Evolutionary conservation across 2,329 filamentous ascomycete species (phyloP).

Genomic region (Sporothrix brunneoviolacea): DNA sequence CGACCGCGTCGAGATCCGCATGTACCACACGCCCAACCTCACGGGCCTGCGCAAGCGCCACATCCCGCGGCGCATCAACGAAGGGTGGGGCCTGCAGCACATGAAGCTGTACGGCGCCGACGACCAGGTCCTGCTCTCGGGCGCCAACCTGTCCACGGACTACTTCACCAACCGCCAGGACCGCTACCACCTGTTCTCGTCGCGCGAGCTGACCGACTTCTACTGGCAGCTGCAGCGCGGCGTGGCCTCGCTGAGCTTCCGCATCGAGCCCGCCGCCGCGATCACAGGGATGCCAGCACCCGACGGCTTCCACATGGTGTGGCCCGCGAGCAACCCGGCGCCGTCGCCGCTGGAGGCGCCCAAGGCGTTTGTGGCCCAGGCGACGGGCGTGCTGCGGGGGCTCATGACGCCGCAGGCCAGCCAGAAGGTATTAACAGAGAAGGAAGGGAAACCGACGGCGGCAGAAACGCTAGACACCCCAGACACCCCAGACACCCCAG

Average conservation of each 20-base stretch:
- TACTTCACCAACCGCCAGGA: slow-evolving; percentile 97
- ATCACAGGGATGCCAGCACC: rapidly evolving
- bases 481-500: too few species aligned
- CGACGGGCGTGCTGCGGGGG: slow-evolving; percentile 59
- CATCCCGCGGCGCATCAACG: slow-evolving; percentile 86
- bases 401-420: slow-evolving; percentile 56
- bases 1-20: slow-evolving; percentile 81
- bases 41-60: slow-evolving; percentile 78
- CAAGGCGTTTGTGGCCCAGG: slow-evolving; percentile 59
- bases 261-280: slow-evolving; percentile 67
- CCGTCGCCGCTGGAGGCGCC: slow-evolving; percentile 69
- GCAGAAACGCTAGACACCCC: too few species aligned
- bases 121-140: slow-evolving; percentile 90
- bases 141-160: slow-evolving; percentile 84
- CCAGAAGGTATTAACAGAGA: too few species aligned
- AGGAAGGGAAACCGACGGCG: neutral
- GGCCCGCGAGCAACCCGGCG: slow-evolving; percentile 68
- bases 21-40: slow-evolving; percentile 97
- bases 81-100: slow-evolving; percentile 96
- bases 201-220: slow-evolving; percentile 71
- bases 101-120: slow-evolving; percentile 98
- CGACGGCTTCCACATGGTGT: slow-evolving; percentile 50
- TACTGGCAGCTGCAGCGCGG: slow-evolving; percentile 72
- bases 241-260: slow-evolving; percentile 75
- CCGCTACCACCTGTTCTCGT: slow-evolving; percentile 85